A percentile compares a stretch with the other conserved stretches of the same genome.
Conservation (phyloP, 805 yeast genomes). For the Nakazawaea holstii region DNA sequence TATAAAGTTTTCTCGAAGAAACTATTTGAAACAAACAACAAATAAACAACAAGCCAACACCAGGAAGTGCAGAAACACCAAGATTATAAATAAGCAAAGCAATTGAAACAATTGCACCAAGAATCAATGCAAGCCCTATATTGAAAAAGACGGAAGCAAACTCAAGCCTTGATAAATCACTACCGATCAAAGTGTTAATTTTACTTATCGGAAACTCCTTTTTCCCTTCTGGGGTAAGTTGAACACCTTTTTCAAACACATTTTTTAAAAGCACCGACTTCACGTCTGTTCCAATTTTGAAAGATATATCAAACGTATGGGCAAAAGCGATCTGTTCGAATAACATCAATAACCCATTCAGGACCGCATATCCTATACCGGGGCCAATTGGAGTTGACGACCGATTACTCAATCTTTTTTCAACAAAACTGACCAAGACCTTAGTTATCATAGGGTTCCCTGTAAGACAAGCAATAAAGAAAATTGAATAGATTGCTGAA, state of each 20-base stretch:
- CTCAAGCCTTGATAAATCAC: slow-evolving; percentile 38
- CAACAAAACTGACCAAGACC: too few relatives aligned
- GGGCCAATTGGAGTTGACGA: too few relatives aligned
- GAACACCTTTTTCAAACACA: slow-evolving; percentile 31
- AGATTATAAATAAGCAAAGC: slow-evolving; percentile 27
- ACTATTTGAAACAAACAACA: slow-evolving; percentile 30
- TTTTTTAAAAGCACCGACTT: slow-evolving; percentile 34
- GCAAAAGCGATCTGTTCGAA: too few relatives aligned
- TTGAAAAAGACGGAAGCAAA: slow-evolving; percentile 38
- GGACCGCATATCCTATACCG: too few relatives aligned
- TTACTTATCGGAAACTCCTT: slow-evolving; percentile 31
- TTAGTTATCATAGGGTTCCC: too few relatives aligned
- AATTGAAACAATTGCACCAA: slow-evolving; percentile 33
- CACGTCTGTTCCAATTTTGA: slow-evolving; percentile 19
- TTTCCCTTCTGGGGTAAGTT: slow-evolving; percentile 27
- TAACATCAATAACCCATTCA: too few relatives aligned
- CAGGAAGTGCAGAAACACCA: too few relatives aligned
- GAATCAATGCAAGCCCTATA: slow-evolving; percentile 33
- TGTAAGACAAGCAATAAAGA: too few relatives aligned
- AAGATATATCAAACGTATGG: too few relatives aligned
- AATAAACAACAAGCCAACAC: slow-evolving; percentile 34
- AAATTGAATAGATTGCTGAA: too few relatives aligned
- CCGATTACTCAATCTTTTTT: too few relatives aligned
- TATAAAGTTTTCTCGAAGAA: slow-evolving; percentile 29
- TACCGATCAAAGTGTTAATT: slow-evolving; percentile 34